Percentiles rank a stretch among this genome's conserved stretches.
Evolutionary conservation across 129 eudicot species (phyloP).

Genomic region (Tagetes erecta): DNA sequence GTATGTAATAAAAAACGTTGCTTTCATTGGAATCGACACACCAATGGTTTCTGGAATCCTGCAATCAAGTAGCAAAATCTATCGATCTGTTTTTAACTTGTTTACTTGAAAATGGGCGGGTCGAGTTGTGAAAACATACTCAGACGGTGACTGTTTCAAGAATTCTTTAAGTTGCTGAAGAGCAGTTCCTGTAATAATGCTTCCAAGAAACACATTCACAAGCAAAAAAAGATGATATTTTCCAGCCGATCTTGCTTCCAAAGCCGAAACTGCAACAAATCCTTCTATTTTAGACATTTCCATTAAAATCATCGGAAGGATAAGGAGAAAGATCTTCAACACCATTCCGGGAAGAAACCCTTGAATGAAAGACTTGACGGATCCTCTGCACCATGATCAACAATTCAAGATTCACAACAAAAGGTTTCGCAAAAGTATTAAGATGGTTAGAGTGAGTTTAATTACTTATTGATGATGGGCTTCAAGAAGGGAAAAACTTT

Average conservation of each 20-base stretch:
- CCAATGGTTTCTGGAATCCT: conserved; percentile 88
- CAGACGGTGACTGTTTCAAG: conserved; percentile 63
- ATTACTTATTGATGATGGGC: conserved; percentile 68
- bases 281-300: conserved; percentile 90
- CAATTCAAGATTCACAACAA: conserved; percentile 13
- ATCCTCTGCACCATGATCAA: conserved; percentile 42
- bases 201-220: conserved; percentile 84
- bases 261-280: conserved; percentile 59
- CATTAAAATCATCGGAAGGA: conserved; percentile 84
- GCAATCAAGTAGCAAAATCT: conserved; percentile 14
- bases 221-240: conserved; percentile 75
- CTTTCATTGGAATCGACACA: conserved; percentile 91
- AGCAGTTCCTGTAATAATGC: conserved; percentile 79
- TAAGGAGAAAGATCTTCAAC: conserved; percentile 68
- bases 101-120: background rate
- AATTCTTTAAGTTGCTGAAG: conserved; percentile 73
- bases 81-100: background rate
- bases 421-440: background rate
- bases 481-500: conserved; percentile 80
- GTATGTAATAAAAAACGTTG: conserved; percentile 79
- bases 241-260: conserved; percentile 83
- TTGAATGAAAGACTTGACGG: conserved; percentile 69
- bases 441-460: background rate
- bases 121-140: conserved; percentile 40
- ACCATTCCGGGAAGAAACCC: conserved; percentile 94